phyloP scores from a whole-genome alignment of 148 eudicot genomes.

The Fagopyrum tataricum region DNA sequence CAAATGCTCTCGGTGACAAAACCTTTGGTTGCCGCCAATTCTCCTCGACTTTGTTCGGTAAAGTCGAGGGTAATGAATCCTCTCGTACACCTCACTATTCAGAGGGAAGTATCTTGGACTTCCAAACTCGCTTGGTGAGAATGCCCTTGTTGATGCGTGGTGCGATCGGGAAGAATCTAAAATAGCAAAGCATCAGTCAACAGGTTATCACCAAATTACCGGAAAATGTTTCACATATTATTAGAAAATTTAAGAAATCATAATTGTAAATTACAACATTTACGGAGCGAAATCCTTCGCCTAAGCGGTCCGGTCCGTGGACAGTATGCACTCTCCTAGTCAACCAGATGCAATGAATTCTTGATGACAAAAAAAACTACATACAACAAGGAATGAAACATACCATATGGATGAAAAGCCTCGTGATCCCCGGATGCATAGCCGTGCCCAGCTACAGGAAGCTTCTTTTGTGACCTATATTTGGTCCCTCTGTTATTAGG shows the following conservation, averaged over 20 bases:
- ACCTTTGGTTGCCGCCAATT: slow-evolving; percentile 30
- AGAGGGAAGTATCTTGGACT: slow-evolving; percentile 22
- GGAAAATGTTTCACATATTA: too few relatives aligned
- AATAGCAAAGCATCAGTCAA: neutral
- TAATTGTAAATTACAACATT: too few relatives aligned
- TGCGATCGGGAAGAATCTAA: slow-evolving; percentile 62
- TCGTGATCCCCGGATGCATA: slow-evolving; percentile 47
- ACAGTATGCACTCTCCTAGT: too few relatives aligned
- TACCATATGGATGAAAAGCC: slow-evolving; percentile 47
- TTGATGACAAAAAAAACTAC: neutral
- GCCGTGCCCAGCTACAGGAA: slow-evolving; percentile 45
- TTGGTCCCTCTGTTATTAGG: slow-evolving; percentile 66
- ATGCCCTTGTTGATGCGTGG: slow-evolving; percentile 14
- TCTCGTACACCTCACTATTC: slow-evolving; percentile 45
- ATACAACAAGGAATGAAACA: slow-evolving; percentile 10
- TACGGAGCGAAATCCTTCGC: too few relatives aligned
- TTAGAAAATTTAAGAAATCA: too few relatives aligned
- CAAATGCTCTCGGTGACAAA: slow-evolving; percentile 42
- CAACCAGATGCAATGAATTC: neutral
- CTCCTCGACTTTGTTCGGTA: slow-evolving; percentile 52
- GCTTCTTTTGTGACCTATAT: slow-evolving; percentile 72
- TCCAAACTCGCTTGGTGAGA: too few relatives aligned
- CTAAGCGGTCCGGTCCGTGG: too few relatives aligned
- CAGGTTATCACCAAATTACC: too few relatives aligned
- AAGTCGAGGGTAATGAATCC: slow-evolving; percentile 47